Conservation (phyloP, 2,329 filamentous ascomycete species). For the Penicillium digitatum region DNA sequence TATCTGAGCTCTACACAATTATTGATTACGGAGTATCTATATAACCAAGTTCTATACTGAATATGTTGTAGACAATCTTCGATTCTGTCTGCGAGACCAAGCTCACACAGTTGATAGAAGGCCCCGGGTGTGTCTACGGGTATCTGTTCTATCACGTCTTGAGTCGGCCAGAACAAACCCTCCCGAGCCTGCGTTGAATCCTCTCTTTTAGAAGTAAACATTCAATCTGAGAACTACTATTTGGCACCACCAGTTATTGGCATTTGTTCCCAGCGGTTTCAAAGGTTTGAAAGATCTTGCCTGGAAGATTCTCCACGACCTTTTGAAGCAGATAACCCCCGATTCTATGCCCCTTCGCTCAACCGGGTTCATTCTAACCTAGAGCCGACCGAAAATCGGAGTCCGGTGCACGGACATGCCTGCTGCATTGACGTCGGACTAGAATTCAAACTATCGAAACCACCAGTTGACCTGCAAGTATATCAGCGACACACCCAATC, state of each 20-base stretch:
- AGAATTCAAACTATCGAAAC: slow-evolving; percentile 55
- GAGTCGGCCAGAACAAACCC: not conserved
- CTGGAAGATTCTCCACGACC: not conserved
- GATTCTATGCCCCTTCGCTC: not conserved
- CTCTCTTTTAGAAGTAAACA: not conserved
- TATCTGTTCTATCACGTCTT: not conserved
- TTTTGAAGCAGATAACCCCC: not conserved
- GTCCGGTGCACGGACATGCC: not conserved
- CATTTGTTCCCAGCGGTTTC: not conserved
- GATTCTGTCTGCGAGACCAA: too few relatives aligned
- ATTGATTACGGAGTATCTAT: not conserved
- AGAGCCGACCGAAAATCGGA: not conserved
- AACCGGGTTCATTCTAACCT: not conserved
- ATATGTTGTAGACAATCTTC: not conserved
- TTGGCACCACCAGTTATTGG: not conserved
- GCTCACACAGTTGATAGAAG: not conserved
- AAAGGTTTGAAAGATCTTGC: not conserved
- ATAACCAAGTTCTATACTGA: not conserved
- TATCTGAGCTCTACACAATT: not conserved
- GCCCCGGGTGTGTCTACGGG: not conserved
- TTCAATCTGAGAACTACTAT: not conserved
- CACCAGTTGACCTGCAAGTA: slow-evolving; percentile 66
- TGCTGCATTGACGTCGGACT: not conserved
- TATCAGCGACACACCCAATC: not conserved
- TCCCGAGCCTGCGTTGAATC: not conserved